Conservation (phyloP, 768 basidiomycete species). For the Collybiopsis luxurians region DNA sequence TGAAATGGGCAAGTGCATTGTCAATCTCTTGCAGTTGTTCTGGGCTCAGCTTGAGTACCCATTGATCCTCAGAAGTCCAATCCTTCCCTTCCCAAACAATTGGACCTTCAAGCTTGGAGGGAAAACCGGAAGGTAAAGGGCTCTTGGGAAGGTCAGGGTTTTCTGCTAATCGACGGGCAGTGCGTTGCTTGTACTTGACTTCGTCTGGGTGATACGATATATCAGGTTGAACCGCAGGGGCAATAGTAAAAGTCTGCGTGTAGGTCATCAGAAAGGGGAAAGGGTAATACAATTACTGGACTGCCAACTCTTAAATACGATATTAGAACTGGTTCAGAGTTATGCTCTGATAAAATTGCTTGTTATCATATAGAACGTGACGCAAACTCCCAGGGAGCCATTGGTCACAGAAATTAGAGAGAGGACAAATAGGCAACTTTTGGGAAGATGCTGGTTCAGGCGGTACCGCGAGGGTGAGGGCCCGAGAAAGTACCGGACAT, state of each 20-base stretch:
- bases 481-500: background rate
- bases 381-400: background rate
- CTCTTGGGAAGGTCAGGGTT: conserved; percentile 31
- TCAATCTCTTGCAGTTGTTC: conserved; percentile 37
- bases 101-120: conserved; percentile 31
- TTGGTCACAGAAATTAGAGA: too few relatives aligned
- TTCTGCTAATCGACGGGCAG: conserved; percentile 34
- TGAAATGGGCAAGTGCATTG: conserved; percentile 35
- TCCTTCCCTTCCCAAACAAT: conserved; percentile 46
- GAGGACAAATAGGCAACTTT: too few relatives aligned
- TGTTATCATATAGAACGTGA: too few relatives aligned
- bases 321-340: too few relatives aligned
- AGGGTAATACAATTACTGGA: background rate
- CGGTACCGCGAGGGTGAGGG: background rate
- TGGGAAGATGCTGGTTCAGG: background rate
- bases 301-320: background rate
- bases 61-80: conserved; percentile 39
- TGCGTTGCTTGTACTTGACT: conserved; percentile 35
- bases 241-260: conserved; percentile 1
- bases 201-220: conserved; percentile 42
- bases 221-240: conserved; percentile 30
- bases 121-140: conserved; percentile 36
- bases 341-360: too few relatives aligned
- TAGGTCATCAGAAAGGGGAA: background rate
- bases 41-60: conserved; percentile 37